phyloP scores from a whole-genome alignment of 176 grass and related monocot genomes.

The Eragrostis nindensis region DNA sequence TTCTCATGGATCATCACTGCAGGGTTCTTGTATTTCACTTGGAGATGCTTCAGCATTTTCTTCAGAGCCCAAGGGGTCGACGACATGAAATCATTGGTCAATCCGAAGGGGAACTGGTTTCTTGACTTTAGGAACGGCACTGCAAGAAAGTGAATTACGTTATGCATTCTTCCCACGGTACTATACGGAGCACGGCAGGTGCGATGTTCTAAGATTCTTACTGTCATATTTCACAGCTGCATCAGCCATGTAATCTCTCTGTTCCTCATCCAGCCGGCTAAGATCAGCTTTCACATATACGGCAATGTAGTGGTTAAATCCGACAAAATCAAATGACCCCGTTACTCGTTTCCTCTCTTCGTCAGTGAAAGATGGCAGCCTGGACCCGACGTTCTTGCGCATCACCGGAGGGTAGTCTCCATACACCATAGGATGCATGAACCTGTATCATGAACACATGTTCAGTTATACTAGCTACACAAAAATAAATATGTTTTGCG shows the following conservation, averaged over 20 bases:
- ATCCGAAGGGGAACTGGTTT: conserved; percentile 20
- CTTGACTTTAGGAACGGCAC: conserved; percentile 53
- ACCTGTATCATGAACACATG: conserved; percentile 49
- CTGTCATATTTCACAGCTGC: conserved; percentile 56
- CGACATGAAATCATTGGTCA: conserved; percentile 6
- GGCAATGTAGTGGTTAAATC: conserved; percentile 79
- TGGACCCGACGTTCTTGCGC: conserved; percentile 67
- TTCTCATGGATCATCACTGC: conserved; percentile 86
- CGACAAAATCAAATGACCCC: conserved; percentile 83
- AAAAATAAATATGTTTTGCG: conserved; percentile 1
- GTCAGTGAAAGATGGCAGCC: conserved; percentile 57
- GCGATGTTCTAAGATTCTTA: conserved; percentile 10
- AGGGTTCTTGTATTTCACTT: conserved; percentile 80
- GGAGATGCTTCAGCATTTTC: conserved; percentile 74
- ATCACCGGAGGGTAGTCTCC: conserved; percentile 82
- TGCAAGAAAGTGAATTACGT: conserved; percentile 28
- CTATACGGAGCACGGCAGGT: not conserved
- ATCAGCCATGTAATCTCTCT: conserved; percentile 69
- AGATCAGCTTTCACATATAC: conserved; percentile 60
- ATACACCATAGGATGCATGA: conserved; percentile 72
- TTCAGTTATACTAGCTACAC: not conserved
- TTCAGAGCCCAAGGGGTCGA: conserved; percentile 68
- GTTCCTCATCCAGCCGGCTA: conserved; percentile 42
- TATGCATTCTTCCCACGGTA: not conserved
- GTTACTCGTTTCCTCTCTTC: conserved; percentile 56